Conservation (phyloP, 108 stramenopile genomes). For the Nitzschia sp. region DNA sequence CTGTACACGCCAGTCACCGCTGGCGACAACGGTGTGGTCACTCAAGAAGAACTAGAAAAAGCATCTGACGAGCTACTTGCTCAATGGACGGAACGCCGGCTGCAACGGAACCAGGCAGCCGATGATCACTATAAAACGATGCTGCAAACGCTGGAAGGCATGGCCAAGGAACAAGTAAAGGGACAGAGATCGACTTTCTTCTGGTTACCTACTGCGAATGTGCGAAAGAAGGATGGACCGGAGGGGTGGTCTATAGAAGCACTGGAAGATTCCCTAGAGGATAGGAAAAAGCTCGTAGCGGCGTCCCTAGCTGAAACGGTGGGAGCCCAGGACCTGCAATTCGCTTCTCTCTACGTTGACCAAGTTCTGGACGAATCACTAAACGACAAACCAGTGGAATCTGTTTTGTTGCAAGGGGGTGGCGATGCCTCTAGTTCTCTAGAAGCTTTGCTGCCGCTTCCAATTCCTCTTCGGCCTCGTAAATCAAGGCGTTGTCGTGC, state of each 20-base stretch:
- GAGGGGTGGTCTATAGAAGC: slow-evolving; percentile 60
- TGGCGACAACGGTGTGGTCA: slow-evolving; percentile 22
- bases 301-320: slow-evolving; percentile 14
- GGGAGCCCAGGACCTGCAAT: slow-evolving; percentile 24
- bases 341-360: slow-evolving; percentile 17
- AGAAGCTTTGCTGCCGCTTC: slow-evolving; percentile 56
- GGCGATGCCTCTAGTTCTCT: neutral
- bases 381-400: slow-evolving; percentile 9
- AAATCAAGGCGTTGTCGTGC: slow-evolving; percentile 72
- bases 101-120: slow-evolving; percentile 20
- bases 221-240: slow-evolving; percentile 20
- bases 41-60: slow-evolving; percentile 33
- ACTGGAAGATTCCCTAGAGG: slow-evolving; percentile 56
- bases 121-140: slow-evolving; percentile 36
- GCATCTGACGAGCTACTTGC: slow-evolving; percentile 24
- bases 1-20: slow-evolving; percentile 17
- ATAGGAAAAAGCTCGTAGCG: slow-evolving; percentile 31
- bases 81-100: slow-evolving; percentile 10
- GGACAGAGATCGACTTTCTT: slow-evolving; percentile 25
- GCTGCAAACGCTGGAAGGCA: slow-evolving; percentile 28
- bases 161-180: slow-evolving; percentile 33
- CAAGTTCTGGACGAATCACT: slow-evolving; percentile 18
- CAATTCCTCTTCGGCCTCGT: slow-evolving; percentile 64
- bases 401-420: slow-evolving; percentile 25
- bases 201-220: slow-evolving; percentile 12